Base-by-base conservation (phyloP, 2,329 filamentous ascomycete genomes). In the Ophiostoma perfectum region DNA sequence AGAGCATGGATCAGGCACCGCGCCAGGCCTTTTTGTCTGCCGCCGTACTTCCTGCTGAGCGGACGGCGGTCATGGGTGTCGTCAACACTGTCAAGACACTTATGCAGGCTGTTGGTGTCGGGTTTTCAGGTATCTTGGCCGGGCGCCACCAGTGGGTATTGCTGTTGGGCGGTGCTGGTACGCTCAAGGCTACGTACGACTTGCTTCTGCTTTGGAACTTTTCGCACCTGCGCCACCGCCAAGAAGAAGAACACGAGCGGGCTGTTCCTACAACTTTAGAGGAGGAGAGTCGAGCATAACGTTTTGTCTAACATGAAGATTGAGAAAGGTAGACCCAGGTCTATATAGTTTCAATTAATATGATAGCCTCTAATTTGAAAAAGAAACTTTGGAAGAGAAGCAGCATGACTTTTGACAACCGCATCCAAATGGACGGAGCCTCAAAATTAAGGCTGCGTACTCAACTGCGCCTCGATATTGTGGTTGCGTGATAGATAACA, bases 1-100 rank as follows among this genome's bases (percentile, higher is more conserved):
- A 86, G 68, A 86, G 81, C 65, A 92, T 92, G 89, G 90, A 92
- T 72, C 83, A 85, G 36, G 89, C 88, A 0, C 90, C 90, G 0
- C 83, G 89, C 8, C 83, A 85, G 3, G 90, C 90, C 0, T 92
- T 92, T 75, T 77, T 92, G 1, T 85, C 90, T 0, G 85, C 87
- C 1, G 83, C 87, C 0, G 81, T 92, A 3, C 82, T 85, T 9
- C 83, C 88, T 0, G 79, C 81, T 2, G 89, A 92, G 76, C 83
- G 90, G 1, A 92, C 90, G 0, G 87, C 88, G 0, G 84, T 91
- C 11, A 88, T 92, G 84, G 90, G 90, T 0, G 79, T 88, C 0
- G 81, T 90, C 3, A 91, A 91, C 71, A 85, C 89, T 0, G 84
- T 89, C 41, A 91, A 90, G 77, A 92, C 89, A 0, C 79, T 82